Conservation (phyloP, 208 protist genomes). For the Borovskyia barvae region DNA sequence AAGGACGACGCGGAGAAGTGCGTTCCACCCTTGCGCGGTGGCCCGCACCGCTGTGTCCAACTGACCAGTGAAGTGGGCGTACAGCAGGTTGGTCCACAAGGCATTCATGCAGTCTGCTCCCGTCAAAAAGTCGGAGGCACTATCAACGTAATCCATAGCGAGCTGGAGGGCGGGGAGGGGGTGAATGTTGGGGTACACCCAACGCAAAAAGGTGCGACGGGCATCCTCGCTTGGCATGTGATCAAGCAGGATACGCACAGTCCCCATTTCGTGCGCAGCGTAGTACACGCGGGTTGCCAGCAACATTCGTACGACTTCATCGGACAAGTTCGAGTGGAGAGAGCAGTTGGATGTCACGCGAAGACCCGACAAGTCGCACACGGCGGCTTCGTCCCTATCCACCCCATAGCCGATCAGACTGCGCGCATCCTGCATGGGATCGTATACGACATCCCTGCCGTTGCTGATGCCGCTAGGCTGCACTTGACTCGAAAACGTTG, state of each 20-base stretch:
- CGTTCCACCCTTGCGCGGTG: slow-evolving; percentile 51
- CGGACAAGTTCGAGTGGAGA: slow-evolving; percentile 19
- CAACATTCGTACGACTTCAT: slow-evolving; percentile 30
- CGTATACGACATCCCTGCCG: too few species aligned
- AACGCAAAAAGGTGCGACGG: slow-evolving; percentile 44
- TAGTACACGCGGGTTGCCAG: slow-evolving; percentile 75
- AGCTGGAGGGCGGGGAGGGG: slow-evolving; percentile 67
- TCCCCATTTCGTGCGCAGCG: slow-evolving; percentile 48
- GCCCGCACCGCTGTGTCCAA: slow-evolving; percentile 46
- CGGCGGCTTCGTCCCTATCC: neutral
- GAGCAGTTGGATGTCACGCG: neutral
- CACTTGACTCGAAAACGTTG: too few species aligned
- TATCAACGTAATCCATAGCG: slow-evolving; percentile 45
- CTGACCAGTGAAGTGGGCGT: slow-evolving; percentile 56
- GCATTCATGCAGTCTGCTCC: slow-evolving; percentile 55
- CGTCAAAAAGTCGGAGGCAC: slow-evolving; percentile 44
- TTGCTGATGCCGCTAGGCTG: too few species aligned
- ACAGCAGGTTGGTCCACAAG: slow-evolving; percentile 82
- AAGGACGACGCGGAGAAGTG: slow-evolving; percentile 61
- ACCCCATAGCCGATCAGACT: too few species aligned
- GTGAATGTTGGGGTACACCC: slow-evolving; percentile 77
- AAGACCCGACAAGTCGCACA: neutral
- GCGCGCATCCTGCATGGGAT: too few species aligned
- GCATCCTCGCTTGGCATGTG: slow-evolving; percentile 36
- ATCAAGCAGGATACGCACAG: slow-evolving; percentile 42